Conservation (phyloP, 2,329 filamentous ascomycete genomes). For the Aspergillus latus region DNA sequence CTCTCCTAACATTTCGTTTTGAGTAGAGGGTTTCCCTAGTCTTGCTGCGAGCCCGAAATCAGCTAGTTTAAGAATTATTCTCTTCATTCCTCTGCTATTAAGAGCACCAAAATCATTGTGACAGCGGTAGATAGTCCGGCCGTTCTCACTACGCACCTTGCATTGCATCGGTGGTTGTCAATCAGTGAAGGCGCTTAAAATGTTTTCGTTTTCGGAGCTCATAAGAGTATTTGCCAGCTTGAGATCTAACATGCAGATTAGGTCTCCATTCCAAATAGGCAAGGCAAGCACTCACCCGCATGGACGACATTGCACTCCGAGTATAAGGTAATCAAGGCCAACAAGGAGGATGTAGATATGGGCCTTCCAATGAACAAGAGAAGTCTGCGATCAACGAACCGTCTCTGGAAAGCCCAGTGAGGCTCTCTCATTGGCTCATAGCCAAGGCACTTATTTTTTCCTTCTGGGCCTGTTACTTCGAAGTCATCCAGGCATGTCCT, state of each 20-base stretch:
- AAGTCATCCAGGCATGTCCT: slow-evolving; percentile 28
- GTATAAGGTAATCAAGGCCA: slow-evolving; percentile 44
- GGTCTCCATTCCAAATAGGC: not conserved
- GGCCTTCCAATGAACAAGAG: slow-evolving; percentile 30
- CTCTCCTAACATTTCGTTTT: slow-evolving; percentile 4
- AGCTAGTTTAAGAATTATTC: slow-evolving; percentile 18
- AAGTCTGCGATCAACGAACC: slow-evolving; percentile 28
- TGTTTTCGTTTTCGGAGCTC: slow-evolving; percentile 26
- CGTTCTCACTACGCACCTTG: slow-evolving; percentile 18
- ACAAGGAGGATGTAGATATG: slow-evolving; percentile 38
- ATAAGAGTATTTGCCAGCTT: slow-evolving; percentile 45
- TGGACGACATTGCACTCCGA: slow-evolving; percentile 31
- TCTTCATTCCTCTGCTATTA: slow-evolving; percentile 15
- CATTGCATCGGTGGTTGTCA: slow-evolving; percentile 19
- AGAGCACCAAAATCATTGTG: slow-evolving; percentile 26
- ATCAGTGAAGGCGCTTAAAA: slow-evolving; percentile 23
- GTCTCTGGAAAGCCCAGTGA: slow-evolving; percentile 31
- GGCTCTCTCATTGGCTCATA: slow-evolving; percentile 40
- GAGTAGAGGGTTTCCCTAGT: slow-evolving; percentile 12
- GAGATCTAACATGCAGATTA: slow-evolving; percentile 30
- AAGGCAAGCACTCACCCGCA: not conserved
- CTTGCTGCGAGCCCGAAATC: slow-evolving; percentile 25
- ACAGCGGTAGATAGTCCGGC: slow-evolving; percentile 23
- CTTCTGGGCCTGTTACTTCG: slow-evolving; percentile 21
- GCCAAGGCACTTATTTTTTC: slow-evolving; percentile 36